phyloP scores from a whole-genome alignment of 768 basidiomycete genomes.

The Psilocybe tampanensis region DNA sequence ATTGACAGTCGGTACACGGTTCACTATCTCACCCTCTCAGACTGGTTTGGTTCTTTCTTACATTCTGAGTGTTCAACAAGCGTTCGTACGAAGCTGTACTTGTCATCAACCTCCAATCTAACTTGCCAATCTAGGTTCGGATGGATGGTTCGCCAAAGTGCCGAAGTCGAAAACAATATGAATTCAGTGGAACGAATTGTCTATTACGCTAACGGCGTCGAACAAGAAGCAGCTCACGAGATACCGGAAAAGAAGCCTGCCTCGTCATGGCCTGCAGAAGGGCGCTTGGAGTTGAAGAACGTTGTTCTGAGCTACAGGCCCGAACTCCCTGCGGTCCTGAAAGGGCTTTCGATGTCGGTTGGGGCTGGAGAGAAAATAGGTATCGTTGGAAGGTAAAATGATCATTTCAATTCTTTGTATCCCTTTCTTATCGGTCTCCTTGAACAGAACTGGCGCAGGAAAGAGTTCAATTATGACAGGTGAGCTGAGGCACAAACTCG shows the following conservation, averaged over 20 bases:
- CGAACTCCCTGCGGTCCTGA: constrained; percentile 87
- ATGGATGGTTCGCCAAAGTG: constrained; percentile 75
- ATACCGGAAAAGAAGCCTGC: constrained; percentile 61
- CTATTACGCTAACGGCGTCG: constrained; percentile 78
- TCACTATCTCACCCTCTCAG: constrained; percentile 76
- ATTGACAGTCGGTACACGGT: constrained; percentile 73
- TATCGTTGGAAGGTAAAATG: constrained; percentile 65
- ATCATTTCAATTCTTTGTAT: not conserved
- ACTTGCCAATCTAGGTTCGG: constrained; percentile 52
- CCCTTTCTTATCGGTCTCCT: not conserved
- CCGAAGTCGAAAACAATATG: constrained; percentile 94
- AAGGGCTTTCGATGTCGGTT: constrained; percentile 73
- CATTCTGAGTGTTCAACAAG: constrained; percentile 78
- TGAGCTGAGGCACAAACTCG: constrained; percentile 26
- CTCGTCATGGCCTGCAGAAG: constrained; percentile 72
- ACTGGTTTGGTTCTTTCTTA: constrained; percentile 80
- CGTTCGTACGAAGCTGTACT: constrained; percentile 29
- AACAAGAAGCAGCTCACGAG: constrained; percentile 79
- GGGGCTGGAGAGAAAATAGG: constrained; percentile 87
- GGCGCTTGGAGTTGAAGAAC: constrained; percentile 73
- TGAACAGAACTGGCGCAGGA: constrained; percentile 75
- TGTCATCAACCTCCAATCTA: not conserved
- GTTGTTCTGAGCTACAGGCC: constrained; percentile 84
- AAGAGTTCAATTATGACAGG: constrained; percentile 88
- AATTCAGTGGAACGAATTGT: constrained; percentile 87